phyloP scores from a whole-genome alignment of 1,284 basidiomycete species.

The Spongispora temasekensis region DNA sequence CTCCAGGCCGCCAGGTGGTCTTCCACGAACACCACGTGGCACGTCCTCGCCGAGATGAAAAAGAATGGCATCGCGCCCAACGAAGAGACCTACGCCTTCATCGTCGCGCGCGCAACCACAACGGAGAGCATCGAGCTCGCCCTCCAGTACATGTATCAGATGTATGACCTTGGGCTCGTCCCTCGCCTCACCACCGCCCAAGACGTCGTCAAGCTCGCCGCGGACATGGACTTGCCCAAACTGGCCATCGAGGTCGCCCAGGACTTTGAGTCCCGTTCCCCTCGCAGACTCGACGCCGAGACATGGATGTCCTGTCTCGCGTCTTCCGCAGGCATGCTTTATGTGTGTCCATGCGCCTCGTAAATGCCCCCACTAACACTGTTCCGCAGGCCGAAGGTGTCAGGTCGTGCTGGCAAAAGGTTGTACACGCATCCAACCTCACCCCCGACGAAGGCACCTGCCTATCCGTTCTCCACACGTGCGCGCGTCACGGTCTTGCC shows the following conservation, averaged over 20 bases:
- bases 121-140: constrained; percentile 63
- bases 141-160: constrained; percentile 54
- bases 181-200: constrained; percentile 53
- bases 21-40: constrained; percentile 29
- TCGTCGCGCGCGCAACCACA: constrained; percentile 51
- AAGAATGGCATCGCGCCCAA: constrained; percentile 49
- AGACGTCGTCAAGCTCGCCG: constrained; percentile 50
- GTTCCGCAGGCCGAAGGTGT: constrained; percentile 63
- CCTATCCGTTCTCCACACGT: constrained; percentile 67
- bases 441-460: constrained; percentile 77
- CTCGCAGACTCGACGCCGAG: constrained; percentile 51
- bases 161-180: constrained; percentile 47
- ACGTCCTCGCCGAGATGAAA: constrained; percentile 49
- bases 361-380: constrained; percentile 3
- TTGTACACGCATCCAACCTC: constrained; percentile 52
- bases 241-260: constrained; percentile 70
- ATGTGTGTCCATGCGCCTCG: constrained; percentile 48
- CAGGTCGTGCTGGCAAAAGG: constrained; percentile 59
- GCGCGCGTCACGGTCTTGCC: constrained; percentile 68
- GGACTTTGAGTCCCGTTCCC: constrained; percentile 56
- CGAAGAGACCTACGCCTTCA: constrained; percentile 50
- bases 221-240: constrained; percentile 50
- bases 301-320: constrained; percentile 63
- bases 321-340: constrained; percentile 56
- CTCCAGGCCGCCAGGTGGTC: constrained; percentile 41